Conservation (phyloP, 2,329 filamentous ascomycete genomes). For the Colletotrichum sp. region DNA sequence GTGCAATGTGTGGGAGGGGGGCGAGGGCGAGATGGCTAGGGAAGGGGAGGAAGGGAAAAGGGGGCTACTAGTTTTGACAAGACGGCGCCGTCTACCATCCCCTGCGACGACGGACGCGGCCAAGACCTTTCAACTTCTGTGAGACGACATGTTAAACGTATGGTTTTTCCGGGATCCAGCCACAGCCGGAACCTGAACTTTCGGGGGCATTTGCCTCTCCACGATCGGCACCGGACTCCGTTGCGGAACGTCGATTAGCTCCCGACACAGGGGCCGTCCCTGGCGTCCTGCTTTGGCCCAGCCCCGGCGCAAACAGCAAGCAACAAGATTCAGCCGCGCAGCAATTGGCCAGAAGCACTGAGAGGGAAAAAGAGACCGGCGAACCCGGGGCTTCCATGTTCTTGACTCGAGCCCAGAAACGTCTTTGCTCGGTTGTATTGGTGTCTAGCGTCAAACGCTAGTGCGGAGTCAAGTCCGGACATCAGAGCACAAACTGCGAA, state of each 20-base stretch:
- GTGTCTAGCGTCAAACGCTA: slow-evolving; percentile 20
- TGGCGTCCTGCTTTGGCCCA: neutral
- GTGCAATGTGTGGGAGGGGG: neutral
- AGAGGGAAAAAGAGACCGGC: neutral
- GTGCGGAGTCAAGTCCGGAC: slow-evolving; percentile 14
- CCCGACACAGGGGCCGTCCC: slow-evolving; percentile 8
- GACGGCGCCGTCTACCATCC: neutral
- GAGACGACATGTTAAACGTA: neutral
- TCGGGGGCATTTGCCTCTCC: slow-evolving; percentile 5
- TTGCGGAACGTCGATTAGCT: slow-evolving; percentile 16
- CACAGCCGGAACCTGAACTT: neutral
- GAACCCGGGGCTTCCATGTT: slow-evolving; percentile 1
- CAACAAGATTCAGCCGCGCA: neutral
- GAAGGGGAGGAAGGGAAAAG: neutral
- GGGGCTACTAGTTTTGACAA: neutral
- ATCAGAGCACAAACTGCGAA: slow-evolving; percentile 8
- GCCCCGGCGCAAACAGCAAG: neutral
- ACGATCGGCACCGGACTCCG: slow-evolving; percentile 17
- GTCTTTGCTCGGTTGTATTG: slow-evolving; percentile 3
- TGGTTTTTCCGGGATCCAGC: neutral
- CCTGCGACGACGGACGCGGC: neutral
- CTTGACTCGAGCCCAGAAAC: neutral
- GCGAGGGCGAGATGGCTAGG: neutral
- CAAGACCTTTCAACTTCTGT: neutral
- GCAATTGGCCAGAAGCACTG: neutral